A percentile compares a stretch with the other conserved stretches of the same genome.
Evolutionary conservation across 192 early-diverging fungal species (phyloP).

Genomic region (Funneliformis mosseae): DNA sequence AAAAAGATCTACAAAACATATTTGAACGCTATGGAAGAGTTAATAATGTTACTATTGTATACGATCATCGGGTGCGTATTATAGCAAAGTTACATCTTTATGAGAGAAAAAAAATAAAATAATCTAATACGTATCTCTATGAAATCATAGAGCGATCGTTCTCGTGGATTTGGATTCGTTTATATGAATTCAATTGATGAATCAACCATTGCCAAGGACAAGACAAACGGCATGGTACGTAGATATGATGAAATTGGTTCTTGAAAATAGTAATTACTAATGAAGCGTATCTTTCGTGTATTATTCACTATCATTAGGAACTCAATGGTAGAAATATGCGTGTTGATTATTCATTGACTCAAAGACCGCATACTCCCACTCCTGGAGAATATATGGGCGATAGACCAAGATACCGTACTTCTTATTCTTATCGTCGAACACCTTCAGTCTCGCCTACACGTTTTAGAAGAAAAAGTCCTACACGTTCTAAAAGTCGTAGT

Average conservation of each 20-base stretch:
- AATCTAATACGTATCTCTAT: slow-evolving; percentile 23
- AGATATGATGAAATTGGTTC: background rate
- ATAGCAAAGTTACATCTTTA: slow-evolving; percentile 8
- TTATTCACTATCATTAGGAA: slow-evolving; percentile 39
- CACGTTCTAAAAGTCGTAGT: slow-evolving; percentile 26
- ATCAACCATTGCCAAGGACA: slow-evolving; percentile 58
- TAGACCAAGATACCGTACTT: slow-evolving; percentile 35
- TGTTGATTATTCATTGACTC: slow-evolving; percentile 64
- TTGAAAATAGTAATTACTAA: background rate
- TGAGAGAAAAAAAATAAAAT: background rate
- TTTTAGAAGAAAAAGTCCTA: slow-evolving; percentile 33
- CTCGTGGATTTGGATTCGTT: slow-evolving; percentile 73
- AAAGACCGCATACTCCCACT: slow-evolving; percentile 66
- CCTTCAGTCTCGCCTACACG: slow-evolving; percentile 43
- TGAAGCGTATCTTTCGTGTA: background rate
- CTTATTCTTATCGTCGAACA: slow-evolving; percentile 37
- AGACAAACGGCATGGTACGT: slow-evolving; percentile 61
- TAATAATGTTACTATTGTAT: slow-evolving; percentile 63
- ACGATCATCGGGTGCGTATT: slow-evolving; percentile 54
- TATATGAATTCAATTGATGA: slow-evolving; percentile 52
- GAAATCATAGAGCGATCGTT: slow-evolving; percentile 52
- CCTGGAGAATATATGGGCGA: slow-evolving; percentile 76
- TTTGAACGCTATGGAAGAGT: slow-evolving; percentile 62
- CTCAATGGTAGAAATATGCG: slow-evolving; percentile 62
- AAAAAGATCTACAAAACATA: slow-evolving; percentile 58